These are phyloP conservation scores for Phaeotremella fagi DNA, from an alignment of 768 basidiomycete species.

Conservation along the genomic window DNA sequence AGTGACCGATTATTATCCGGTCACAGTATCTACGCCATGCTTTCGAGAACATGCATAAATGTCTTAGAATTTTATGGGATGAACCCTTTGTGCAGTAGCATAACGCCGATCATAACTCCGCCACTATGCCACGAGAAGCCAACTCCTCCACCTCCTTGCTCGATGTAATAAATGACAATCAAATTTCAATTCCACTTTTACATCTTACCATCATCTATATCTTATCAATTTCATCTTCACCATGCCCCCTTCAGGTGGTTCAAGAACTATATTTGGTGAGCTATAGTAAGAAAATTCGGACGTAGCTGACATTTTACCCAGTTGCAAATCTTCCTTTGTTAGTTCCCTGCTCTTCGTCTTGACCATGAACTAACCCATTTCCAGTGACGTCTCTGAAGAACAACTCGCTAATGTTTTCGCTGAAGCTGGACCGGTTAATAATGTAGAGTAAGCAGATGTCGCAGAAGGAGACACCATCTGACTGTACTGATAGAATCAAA, in stretches of 20 bases:
- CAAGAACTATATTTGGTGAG: constrained; percentile 31
- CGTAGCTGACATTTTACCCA: neutral
- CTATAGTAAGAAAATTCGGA: neutral
- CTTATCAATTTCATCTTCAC: neutral
- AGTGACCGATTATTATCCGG: no score
- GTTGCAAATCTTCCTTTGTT: constrained; percentile 7
- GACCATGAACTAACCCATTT: neutral
- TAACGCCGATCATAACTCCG: no score
- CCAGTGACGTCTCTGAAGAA: constrained; percentile 49
- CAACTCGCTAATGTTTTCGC: constrained; percentile 45
- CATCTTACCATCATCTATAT: neutral
- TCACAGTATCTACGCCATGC: no score
- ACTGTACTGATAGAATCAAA: constrained; percentile 38
- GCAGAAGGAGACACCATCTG: neutral
- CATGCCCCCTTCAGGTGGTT: constrained; percentile 18
- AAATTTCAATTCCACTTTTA: no score
- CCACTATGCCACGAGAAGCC: no score
- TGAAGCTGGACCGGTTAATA: constrained; percentile 48
- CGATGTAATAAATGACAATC: no score
- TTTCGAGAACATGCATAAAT: no score
- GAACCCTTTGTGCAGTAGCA: no score
- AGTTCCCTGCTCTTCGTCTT: neutral
- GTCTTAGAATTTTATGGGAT: no score
- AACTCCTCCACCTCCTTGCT: no score
- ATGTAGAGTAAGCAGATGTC: constrained; percentile 40